phyloP scores from a whole-genome alignment of 805 yeast genomes.

The Nakazawaea pomicola region DNA sequence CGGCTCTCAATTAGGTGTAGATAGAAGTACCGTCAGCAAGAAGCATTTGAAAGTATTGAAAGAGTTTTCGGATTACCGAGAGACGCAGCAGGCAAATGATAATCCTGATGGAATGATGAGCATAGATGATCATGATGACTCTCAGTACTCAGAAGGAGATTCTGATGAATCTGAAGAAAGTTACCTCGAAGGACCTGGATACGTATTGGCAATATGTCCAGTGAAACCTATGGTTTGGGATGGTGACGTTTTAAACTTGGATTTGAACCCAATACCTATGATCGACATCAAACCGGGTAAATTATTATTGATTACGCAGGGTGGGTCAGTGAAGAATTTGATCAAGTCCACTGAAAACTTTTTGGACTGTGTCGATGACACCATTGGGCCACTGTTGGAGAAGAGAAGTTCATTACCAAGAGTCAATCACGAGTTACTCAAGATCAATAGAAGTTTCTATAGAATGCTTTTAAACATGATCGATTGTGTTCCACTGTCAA shows the following conservation, averaged over 20 bases:
- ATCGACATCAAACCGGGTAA: slow-evolving; percentile 65
- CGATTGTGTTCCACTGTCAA: slow-evolving; percentile 48
- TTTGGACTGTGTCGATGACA: slow-evolving; percentile 50
- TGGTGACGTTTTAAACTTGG: slow-evolving; percentile 63
- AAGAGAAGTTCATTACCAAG: slow-evolving; percentile 65
- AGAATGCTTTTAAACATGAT: slow-evolving; percentile 62
- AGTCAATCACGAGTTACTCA: slow-evolving; percentile 68
- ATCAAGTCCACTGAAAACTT: slow-evolving; percentile 53
- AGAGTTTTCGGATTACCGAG: slow-evolving; percentile 21
- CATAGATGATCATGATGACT: slow-evolving; percentile 17
- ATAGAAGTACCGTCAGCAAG: slow-evolving; percentile 30
- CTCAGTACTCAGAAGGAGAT: slow-evolving; percentile 24
- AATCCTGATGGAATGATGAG: slow-evolving; percentile 3
- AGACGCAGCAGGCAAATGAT: slow-evolving; percentile 10
- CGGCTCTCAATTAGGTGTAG: slow-evolving; percentile 48
- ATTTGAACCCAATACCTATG: slow-evolving; percentile 40
- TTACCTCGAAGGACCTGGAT: slow-evolving; percentile 39
- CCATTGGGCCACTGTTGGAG: slow-evolving; percentile 48
- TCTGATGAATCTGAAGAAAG: slow-evolving; percentile 17
- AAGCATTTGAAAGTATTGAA: slow-evolving; percentile 26
- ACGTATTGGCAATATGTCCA: slow-evolving; percentile 70
- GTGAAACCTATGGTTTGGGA: slow-evolving; percentile 89
- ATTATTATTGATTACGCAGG: slow-evolving; percentile 61
- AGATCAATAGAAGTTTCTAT: slow-evolving; percentile 62
- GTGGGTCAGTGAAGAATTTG: slow-evolving; percentile 53